These are phyloP conservation scores for Leccinum fallax DNA, from an alignment of 1,284 basidiomycete genomes.

Conservation along the genomic window DNA sequence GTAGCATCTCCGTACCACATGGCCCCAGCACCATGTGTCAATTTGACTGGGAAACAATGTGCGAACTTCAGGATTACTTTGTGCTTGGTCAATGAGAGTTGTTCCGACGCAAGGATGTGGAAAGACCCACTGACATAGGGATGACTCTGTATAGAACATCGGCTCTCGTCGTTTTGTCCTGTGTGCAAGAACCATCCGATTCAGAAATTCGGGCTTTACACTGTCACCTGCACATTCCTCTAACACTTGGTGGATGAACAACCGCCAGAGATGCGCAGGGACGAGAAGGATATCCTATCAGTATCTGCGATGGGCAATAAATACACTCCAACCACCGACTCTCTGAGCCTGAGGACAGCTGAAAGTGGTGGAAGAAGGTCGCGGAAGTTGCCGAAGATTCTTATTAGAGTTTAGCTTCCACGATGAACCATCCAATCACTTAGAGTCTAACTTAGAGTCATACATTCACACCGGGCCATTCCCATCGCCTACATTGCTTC, in stretches of 20 bases:
- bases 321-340: too few relatives aligned
- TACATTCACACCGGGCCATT: not conserved
- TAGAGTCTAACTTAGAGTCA: too few relatives aligned
- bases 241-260: not conserved
- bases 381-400: not conserved
- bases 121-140: not conserved
- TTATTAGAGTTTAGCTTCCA: too few relatives aligned
- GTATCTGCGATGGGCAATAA: not conserved
- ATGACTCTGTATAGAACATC: not conserved
- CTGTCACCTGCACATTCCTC: not conserved
- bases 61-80: not conserved
- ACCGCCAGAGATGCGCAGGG: not conserved
- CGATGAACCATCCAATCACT: too few relatives aligned
- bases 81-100: not conserved
- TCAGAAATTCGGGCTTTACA: not conserved
- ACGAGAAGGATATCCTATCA: not conserved
- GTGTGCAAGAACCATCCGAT: not conserved
- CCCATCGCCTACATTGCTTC: not conserved
- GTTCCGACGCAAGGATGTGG: not conserved
- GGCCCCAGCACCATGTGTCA: not conserved
- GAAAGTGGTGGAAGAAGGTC: not conserved
- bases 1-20: not conserved
- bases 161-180: not conserved
- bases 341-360: too few relatives aligned
- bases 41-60: not conserved